Base-by-base conservation (phyloP, 106 monocot genomes). In the Amphibolis antarctica region DNA sequence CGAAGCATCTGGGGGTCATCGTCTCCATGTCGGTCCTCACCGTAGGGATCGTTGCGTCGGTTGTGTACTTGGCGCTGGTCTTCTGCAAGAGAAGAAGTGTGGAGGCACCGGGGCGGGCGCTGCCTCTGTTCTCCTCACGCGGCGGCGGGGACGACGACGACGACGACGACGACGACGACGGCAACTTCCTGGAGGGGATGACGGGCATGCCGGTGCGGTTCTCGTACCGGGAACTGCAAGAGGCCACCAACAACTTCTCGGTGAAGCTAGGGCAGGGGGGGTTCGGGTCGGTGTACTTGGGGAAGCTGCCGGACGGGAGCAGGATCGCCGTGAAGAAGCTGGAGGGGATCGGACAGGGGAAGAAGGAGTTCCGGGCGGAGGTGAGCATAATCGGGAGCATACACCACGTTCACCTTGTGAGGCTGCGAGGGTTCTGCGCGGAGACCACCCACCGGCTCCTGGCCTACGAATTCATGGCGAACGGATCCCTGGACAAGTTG, bases 361-460 rank as follows among this genome's bases (percentile, higher is more conserved):
- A 77, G 63, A 66, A 71, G 58, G 78, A 82, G 26, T 82, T 82
- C 70, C 21, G 43, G 9, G 62, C 66, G 4, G 82, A 82, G 55
- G 58, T 82, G 21, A 43, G 55, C n/a, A 52, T 23, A 19, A 82
- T 82, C 6, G 74, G 70, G 15, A 70, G 66, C 66, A 78, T 73
- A 17, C 93, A 85, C 58, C 93, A 88, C 55, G 71, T 88, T 22
- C 80, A 93, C 67, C 57, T 93, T 11, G 93, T 93, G 20, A 74
- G 70, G 46, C 79, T 92, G 10, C 73, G 78, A 28, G 91, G 91
- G 15, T 91, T 86, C 63, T 82, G 82, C 63, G 62, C 69, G 1
- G 67, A 82, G 17, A 74, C 74, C 18, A 18, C 55, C 1, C 66
- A 71, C 28, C 23, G 66, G 14, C 74, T 82, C 1, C 74, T 82